A percentile compares a stretch with the other conserved stretches of the same genome.
phyloP scores from a whole-genome alignment of 2,329 filamentous ascomycete species.

The Elsinoe perseae region DNA sequence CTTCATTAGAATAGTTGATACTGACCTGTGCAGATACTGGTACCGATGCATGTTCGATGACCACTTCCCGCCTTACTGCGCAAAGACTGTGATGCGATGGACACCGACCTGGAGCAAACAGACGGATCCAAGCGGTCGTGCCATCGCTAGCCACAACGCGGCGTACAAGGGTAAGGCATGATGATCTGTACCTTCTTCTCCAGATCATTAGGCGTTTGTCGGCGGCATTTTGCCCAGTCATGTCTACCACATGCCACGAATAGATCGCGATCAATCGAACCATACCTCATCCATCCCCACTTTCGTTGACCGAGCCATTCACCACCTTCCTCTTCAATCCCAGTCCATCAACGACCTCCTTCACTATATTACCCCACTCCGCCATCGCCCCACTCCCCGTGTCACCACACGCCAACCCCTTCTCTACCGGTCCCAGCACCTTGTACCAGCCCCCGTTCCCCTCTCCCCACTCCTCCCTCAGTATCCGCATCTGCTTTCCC shows the following conservation, averaged over 20 bases:
- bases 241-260: not conserved
- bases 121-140: constrained; percentile 83
- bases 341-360: constrained; percentile 47
- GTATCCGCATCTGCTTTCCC: constrained; percentile 56
- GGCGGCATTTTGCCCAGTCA: not conserved
- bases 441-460: constrained; percentile 51
- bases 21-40: constrained; percentile 61
- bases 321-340: constrained; percentile 15
- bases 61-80: constrained; percentile 89
- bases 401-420: constrained; percentile 78
- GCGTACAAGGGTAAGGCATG: constrained; percentile 26
- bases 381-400: constrained; percentile 75
- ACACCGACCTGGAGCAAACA: constrained; percentile 96
- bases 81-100: constrained; percentile 91
- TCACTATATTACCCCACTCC: constrained; percentile 69
- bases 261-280: not conserved
- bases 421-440: constrained; percentile 64
- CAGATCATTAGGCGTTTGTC: not conserved
- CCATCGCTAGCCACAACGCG: constrained; percentile 29
- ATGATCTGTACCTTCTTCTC: not conserved
- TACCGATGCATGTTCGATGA: constrained; percentile 98
- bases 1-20: not conserved
- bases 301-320: not conserved
- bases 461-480: constrained; percentile 66
- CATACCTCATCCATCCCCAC: not conserved